Evolutionary conservation across 305 asterid species (phyloP).

Genomic region (Fraxinus baroniana): DNA sequence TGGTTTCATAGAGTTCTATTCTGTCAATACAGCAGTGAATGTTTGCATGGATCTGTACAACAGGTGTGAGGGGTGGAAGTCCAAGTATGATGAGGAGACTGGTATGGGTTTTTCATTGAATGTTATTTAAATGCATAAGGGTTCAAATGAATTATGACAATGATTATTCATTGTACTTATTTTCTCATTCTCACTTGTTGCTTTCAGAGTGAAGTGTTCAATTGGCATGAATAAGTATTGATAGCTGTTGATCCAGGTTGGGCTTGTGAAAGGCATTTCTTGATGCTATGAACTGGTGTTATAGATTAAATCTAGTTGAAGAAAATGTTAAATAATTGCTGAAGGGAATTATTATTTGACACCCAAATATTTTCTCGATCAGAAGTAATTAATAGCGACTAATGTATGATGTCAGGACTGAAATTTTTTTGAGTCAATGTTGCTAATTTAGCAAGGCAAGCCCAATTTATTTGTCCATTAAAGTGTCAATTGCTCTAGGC

Average conservation of each 20-base stretch:
- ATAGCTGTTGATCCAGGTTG: neutral
- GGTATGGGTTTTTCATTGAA: neutral
- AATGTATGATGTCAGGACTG: neutral
- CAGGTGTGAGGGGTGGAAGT: neutral
- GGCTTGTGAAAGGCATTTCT: neutral
- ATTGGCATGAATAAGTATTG: neutral
- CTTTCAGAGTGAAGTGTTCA: neutral
- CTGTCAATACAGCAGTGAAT: constrained; percentile 62
- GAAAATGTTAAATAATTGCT: neutral
- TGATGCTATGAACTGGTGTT: neutral
- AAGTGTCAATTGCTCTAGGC: neutral
- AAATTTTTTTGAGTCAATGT: neutral
- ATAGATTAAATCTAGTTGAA: neutral
- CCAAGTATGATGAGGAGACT: neutral
- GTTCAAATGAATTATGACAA: neutral
- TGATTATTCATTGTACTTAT: neutral
- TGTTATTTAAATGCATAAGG: neutral
- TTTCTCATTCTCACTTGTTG: neutral
- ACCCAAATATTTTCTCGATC: neutral
- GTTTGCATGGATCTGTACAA: constrained; percentile 66
- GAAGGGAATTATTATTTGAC: neutral
- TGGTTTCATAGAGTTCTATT: constrained; percentile 78
- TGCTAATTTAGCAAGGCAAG: neutral
- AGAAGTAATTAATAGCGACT: neutral
- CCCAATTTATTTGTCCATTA: neutral